Base-by-base conservation (phyloP, 345 rosid genomes). In the Acer campestre region DNA sequence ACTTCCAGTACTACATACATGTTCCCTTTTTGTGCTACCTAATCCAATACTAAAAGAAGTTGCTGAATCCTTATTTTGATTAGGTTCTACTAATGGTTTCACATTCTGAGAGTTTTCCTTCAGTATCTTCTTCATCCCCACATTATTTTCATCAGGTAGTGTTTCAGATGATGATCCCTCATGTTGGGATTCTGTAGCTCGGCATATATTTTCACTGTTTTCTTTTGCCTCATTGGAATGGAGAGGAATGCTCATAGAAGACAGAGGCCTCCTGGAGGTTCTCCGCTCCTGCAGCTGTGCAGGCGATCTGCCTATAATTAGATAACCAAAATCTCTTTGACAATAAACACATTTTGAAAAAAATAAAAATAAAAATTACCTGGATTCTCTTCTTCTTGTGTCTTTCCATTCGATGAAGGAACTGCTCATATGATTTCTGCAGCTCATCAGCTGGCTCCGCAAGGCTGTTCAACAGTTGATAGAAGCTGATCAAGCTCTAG, bases 381-480 rank as follows among this genome's bases (percentile, higher is more conserved):
- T 84, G 90, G 64, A 81, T 86, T 81, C 81, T 91, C 85, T 86
- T 95, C 80, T 58, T 85, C 77, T 82, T 87, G 83, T 89, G 91
- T 73, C 89, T 91, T 78, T 89, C 89, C 87, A 89, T 78, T 27
- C 97, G 94, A 77, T 71, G 80, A 70, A 94, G 93, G 87, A 96
- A 96, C 77, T 88, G 94, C 76, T 90, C 87, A 63, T 91, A 92
- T 17, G 99, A 90, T 81, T 89, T 92, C 87, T 91, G 90, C 84
- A 96, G 80, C 84, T 95, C 98, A 77, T 87, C 92, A 68, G 84
- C 70, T 3, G 98, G 98, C 82, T 96, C 98, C 16, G 98, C 98
- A 77, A 91, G 93, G 81, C 99, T 93, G 84, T 70, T 61, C 53
- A 78, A 44, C 18, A 40, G 56, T 74, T 70, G 61, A 79, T 51